Evolutionary conservation across 129 eudicot genomes (phyloP), one percentile per base, ranked within the genome.

Genomic region (Pulicaria dysenterica): DNA sequence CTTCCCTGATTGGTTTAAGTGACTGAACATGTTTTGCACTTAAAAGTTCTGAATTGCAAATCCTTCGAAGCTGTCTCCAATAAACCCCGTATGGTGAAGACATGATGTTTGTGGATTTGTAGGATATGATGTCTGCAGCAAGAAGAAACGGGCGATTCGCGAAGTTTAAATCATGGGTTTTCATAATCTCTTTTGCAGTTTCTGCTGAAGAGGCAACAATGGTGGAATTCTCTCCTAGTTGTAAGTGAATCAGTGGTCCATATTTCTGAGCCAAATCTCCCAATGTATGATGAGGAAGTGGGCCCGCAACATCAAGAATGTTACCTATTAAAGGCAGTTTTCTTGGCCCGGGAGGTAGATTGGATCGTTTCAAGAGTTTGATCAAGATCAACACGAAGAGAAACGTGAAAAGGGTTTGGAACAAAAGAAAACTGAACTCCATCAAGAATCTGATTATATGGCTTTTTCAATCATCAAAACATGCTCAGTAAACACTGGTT

Each of bases 31-130:
- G 84, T 4, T 74, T 80, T 17, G 80, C 66, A 50, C 80, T 80
- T 60, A 74, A 53, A 55, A 80, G 84, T 59, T 80, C 84, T 1
- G 79, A 42, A n/a, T 67, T 74, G 61, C 84, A 80, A n/a, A 80
- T 80, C 80, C 76, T 74, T 13, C 84, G 73, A 4, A 80, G 77
- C 42, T 80, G 84, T 37, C 80, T 69, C 84, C 84, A 80, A 38
- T 80, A 80, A 14, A 39, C 72, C 8, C 84, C 84, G 19, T 80
- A 74, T 0, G 84, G 73, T 4, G 84, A 80, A 69, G 69, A 74
- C 76, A 68, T 74, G 10, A 80, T 74, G 49, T 80, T 80, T 51
- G 80, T 61, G 65, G 84, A 59, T 11, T 80, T 80, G 48, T 80
- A 80, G 8, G 80, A 3, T 15, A 80, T 44, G 45, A 74, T 69